A percentile compares a stretch with the other conserved stretches of the same genome.
phyloP scores from a whole-genome alignment of 345 rosid genomes.

The Camelina laxa region DNA sequence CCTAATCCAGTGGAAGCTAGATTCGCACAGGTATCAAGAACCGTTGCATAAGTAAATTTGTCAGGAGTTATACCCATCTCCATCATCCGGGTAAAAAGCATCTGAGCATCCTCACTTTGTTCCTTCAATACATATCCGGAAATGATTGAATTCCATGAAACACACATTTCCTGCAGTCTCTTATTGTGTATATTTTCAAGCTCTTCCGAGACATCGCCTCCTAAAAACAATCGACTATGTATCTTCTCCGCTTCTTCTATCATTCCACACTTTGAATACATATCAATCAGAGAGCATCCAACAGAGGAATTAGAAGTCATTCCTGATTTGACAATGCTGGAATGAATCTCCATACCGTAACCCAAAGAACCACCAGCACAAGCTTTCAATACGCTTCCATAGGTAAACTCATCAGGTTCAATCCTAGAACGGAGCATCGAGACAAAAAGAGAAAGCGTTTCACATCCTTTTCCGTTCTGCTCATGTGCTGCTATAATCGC shows the following conservation, averaged over 20 bases:
- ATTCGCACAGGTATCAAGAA: conserved; percentile 89
- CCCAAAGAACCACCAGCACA: conserved; percentile 65
- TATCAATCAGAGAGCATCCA: conserved; percentile 82
- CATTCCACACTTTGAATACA: conserved; percentile 87
- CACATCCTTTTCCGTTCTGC: conserved; percentile 67
- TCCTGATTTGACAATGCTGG: conserved; percentile 74
- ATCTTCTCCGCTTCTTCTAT: conserved; percentile 75
- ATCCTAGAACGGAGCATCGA: conserved; percentile 66
- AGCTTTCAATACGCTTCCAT: conserved; percentile 88
- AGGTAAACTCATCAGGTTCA: conserved; percentile 92
- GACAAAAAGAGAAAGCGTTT: conserved; percentile 62
- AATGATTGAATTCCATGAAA: conserved; percentile 69
- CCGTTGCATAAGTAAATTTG: conserved; percentile 80
- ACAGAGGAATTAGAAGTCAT: conserved; percentile 62
- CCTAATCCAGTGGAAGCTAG: conserved; percentile 80
- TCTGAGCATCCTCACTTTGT: conserved; percentile 85
- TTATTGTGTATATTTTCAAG: conserved; percentile 65
- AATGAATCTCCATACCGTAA: conserved; percentile 76
- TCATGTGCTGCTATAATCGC: conserved; percentile 84
- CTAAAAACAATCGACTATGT: conserved; percentile 66
- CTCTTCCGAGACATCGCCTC: conserved; percentile 61
- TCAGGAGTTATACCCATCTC: conserved; percentile 69
- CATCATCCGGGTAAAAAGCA: conserved; percentile 67
- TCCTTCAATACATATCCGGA: conserved; percentile 72
- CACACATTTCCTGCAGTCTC: conserved; percentile 57